These are phyloP conservation scores for Claviceps digitariae DNA, from an alignment of 2,329 filamentous ascomycete genomes.

Conservation along the genomic window DNA sequence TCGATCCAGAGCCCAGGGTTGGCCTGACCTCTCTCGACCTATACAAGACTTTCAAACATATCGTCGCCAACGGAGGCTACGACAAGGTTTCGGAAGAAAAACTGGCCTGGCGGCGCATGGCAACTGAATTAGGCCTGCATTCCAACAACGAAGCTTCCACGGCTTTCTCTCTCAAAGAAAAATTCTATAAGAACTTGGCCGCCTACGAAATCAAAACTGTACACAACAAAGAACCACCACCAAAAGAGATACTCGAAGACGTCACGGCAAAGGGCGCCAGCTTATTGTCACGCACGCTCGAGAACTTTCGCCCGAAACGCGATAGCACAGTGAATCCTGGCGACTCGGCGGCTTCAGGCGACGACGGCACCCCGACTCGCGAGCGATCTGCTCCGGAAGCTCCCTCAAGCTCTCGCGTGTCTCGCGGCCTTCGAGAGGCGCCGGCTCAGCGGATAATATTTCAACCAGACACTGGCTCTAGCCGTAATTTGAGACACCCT, in stretches of 20 bases:
- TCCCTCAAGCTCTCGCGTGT: constrained; percentile 42
- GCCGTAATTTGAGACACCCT: constrained; percentile 48
- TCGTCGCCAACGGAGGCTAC: constrained; percentile 69
- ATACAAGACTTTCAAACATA: constrained; percentile 62
- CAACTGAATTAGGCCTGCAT: constrained; percentile 60
- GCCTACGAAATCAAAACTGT: constrained; percentile 75
- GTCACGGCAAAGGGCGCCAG: constrained; percentile 75
- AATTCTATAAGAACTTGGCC: constrained; percentile 80
- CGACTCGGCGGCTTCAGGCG: constrained; percentile 45
- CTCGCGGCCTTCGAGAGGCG: constrained; percentile 61
- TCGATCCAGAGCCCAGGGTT: constrained; percentile 73
- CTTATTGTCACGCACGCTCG: constrained; percentile 63
- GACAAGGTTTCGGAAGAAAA: constrained; percentile 74
- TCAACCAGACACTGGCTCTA: constrained; percentile 60
- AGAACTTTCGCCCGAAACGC: constrained; percentile 51
- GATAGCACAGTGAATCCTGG: constrained; percentile 36
- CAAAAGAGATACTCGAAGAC: constrained; percentile 77
- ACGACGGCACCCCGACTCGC: constrained; percentile 44
- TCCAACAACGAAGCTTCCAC: constrained; percentile 67
- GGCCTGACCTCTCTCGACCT: constrained; percentile 66
- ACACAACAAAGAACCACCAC: constrained; percentile 69
- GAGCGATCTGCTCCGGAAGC: constrained; percentile 38
- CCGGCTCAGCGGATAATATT: constrained; percentile 75
- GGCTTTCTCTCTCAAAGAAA: constrained; percentile 73
- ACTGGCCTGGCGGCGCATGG: constrained; percentile 72